Conservation (phyloP, 2,329 filamentous ascomycete species). For the Alternaria brassicae region DNA sequence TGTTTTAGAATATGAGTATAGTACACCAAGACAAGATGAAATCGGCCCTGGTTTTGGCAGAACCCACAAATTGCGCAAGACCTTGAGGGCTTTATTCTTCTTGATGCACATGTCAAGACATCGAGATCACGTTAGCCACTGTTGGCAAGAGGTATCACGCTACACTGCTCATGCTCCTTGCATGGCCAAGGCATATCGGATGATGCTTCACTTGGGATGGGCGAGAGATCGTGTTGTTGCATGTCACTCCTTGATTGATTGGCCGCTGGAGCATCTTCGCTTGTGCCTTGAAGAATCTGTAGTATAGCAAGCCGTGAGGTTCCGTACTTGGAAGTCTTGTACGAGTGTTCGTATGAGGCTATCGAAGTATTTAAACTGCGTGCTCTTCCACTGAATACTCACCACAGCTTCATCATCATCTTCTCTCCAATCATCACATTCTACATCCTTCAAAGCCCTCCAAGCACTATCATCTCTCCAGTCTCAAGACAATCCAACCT, state of each 20-base stretch:
- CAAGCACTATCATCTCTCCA: neutral
- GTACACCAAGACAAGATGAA: neutral
- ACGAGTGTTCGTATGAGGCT: neutral
- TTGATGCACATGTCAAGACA: neutral
- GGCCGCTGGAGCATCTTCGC: neutral
- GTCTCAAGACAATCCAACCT: neutral
- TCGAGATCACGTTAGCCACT: neutral
- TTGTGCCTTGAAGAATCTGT: accelerated
- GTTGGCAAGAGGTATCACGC: neutral
- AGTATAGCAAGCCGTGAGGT: too few relatives aligned
- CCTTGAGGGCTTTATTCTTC: neutral
- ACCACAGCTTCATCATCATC: neutral
- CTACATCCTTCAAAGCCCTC: neutral
- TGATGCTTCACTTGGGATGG: neutral
- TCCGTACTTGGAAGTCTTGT: neutral
- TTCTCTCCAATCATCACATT: neutral
- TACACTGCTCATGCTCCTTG: neutral
- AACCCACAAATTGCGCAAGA: too few relatives aligned
- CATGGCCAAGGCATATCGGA: neutral
- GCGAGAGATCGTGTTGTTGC: neutral
- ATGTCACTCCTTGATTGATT: neutral
- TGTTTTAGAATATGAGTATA: neutral
- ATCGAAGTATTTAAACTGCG: neutral
- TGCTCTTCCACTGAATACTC: neutral
- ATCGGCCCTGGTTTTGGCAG: neutral